Percentiles rank a stretch among this genome's conserved stretches.
Conservation (phyloP, 148 eudicot genomes). For the Amaranthus hypochondriacus region DNA sequence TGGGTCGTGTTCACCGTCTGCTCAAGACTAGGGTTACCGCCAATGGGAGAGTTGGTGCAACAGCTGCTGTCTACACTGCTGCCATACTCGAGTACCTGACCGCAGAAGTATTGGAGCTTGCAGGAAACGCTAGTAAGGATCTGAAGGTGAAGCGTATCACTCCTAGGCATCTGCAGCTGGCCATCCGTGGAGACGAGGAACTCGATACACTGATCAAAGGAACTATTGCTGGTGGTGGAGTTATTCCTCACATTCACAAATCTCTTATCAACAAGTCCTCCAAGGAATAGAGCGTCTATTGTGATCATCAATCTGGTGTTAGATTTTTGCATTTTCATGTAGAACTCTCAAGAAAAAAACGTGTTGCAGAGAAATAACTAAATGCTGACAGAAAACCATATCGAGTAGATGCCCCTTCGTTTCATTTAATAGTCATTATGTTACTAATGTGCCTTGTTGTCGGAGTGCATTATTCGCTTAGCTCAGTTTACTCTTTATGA, state of each 20-base stretch:
- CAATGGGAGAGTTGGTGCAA: constrained; percentile 62
- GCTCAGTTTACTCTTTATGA: no score
- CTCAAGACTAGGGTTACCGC: constrained; percentile 50
- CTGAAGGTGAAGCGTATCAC: constrained; percentile 66
- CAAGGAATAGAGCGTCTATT: constrained; percentile 35
- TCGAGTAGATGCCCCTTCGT: no score
- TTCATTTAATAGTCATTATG: no score
- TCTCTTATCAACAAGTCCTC: constrained; percentile 68
- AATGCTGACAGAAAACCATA: no score
- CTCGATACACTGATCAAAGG: constrained; percentile 66
- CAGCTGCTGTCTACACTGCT: constrained; percentile 67
- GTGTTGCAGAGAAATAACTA: no score
- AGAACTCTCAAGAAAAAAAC: background rate
- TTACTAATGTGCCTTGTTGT: no score
- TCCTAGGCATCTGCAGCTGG: constrained; percentile 61
- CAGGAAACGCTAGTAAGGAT: constrained; percentile 65
- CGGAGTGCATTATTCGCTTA: no score
- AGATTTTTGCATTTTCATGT: background rate
- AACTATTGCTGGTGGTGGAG: constrained; percentile 69
- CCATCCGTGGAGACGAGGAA: constrained; percentile 65
- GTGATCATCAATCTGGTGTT: background rate
- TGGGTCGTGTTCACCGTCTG: constrained; percentile 61
- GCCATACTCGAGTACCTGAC: constrained; percentile 64
- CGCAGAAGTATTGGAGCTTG: constrained; percentile 61
- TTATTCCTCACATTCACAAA: constrained; percentile 63